Evolutionary conservation across 768 basidiomycete genomes (phyloP).

Genomic region (Cystobasidium ongulense): DNA sequence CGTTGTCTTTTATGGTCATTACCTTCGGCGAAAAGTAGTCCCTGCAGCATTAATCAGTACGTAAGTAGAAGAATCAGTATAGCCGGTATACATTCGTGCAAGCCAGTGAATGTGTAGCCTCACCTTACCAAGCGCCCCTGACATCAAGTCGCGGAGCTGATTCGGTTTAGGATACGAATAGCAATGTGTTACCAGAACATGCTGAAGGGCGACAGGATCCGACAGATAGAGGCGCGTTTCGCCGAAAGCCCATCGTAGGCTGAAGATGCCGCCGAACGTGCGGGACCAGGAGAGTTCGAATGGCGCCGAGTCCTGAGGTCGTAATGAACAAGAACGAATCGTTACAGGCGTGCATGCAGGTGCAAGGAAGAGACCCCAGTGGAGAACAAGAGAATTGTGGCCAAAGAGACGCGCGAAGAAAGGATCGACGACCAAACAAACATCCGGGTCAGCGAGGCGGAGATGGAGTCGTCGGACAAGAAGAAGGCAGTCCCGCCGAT

Average conservation of each 20-base stretch:
- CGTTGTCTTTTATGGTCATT: constrained; percentile 35
- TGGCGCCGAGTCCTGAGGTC: not conserved
- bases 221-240: constrained; percentile 31
- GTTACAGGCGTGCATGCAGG: not conserved
- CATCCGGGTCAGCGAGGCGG: not conserved
- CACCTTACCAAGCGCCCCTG: constrained; percentile 27
- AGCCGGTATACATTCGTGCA: not conserved
- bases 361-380: too few species aligned
- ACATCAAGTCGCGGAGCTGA: constrained; percentile 32
- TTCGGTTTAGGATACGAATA: constrained; percentile 38
- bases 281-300: not conserved
- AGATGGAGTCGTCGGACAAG: not conserved
- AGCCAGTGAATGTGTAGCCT: not conserved
- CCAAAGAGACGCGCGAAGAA: too few species aligned
- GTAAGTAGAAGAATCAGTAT: not conserved
- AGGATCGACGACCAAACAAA: not conserved
- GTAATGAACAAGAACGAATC: not conserved
- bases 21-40: constrained; percentile 39
- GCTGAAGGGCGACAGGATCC: constrained; percentile 34
- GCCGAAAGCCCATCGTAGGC: not conserved
- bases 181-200: constrained; percentile 33
- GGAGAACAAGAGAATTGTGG: not conserved
- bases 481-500: not conserved
- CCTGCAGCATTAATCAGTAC: constrained; percentile 6
- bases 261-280: not conserved